These are phyloP conservation scores for Ophiorrhiza pumila DNA, from an alignment of 257 asterid genomes.

Conservation along the genomic window DNA sequence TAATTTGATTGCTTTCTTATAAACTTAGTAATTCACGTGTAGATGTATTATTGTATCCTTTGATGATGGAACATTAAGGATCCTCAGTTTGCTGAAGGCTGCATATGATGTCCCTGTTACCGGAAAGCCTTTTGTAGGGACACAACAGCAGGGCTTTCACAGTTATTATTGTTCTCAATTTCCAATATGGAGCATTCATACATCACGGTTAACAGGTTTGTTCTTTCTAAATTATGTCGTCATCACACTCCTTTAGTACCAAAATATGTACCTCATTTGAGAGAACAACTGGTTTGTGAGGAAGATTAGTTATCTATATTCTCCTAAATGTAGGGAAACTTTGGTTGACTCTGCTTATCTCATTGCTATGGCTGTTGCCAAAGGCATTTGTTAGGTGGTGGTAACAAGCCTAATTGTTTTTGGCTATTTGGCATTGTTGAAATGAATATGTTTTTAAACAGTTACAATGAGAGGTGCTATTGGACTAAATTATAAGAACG, in stretches of 20 bases:
- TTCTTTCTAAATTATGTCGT: conserved; percentile 7
- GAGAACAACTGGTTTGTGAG: not conserved
- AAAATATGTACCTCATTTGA: not conserved
- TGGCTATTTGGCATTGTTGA: not conserved
- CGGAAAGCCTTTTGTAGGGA: conserved; percentile 43
- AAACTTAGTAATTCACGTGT: conserved; percentile 12
- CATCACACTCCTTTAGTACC: not conserved
- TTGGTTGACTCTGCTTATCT: not conserved
- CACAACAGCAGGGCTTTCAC: conserved; percentile 55
- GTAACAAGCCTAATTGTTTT: not conserved
- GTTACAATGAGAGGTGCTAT: not conserved
- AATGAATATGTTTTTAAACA: not conserved
- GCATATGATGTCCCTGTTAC: conserved; percentile 57
- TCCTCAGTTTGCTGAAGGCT: conserved; percentile 56
- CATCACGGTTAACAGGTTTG: conserved; percentile 67
- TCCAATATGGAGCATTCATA: conserved; percentile 75
- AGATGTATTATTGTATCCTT: conserved; percentile 64
- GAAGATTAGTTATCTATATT: not conserved
- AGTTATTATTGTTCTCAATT: conserved; percentile 55
- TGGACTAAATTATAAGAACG: too few relatives aligned
- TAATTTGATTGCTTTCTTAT: conserved; percentile 5
- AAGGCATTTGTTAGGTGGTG: not conserved
- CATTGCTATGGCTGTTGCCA: not conserved
- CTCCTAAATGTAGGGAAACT: not conserved
- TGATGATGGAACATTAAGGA: conserved; percentile 83